Evolutionary conservation across 495 filamentous ascomycete genomes (phyloP), one percentile per base, ranked within the genome.

Genomic region (Evansstolkia leycettana): DNA sequence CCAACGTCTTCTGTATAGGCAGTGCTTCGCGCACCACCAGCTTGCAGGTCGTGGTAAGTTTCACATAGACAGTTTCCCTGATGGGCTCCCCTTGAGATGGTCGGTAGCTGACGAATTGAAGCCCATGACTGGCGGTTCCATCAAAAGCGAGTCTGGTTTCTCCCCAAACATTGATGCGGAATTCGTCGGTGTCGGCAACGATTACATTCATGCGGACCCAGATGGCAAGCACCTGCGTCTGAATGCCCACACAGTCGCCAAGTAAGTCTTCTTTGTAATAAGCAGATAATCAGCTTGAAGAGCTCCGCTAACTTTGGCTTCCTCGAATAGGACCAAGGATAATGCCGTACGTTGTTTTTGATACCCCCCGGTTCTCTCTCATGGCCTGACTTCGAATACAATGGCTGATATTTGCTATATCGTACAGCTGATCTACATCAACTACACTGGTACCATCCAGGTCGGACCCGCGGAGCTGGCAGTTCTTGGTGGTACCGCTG

Each of bases 161-260:
- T 44, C 44, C 3, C 62, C 62, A 0, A 40, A 49, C 12, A 29
- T 75, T 15, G 62, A 73, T 40, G 65, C 64, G n/a, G 48, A 57
- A 13, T 67, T 72, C 35, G 50, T 57, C 16, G 63, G 66, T 31
- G 39, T 41, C 5, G 70, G 67, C n/a, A 59, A 57, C 38, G 70
- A 73, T 40, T 72, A 60, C 44, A 72, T 77, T 55, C 60, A 55
- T 27, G 46, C 52, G 9, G 64, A 72, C 43, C 57, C 65, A 1
- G 58, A 66, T 38, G 62, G 60, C 13, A 54, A 55, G 37, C 54
- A 65, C 25, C 51, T 67, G 39, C 63, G 70, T 2, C 55, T 77
- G 36, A 57, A 76, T 36, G 71, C 73, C 5, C 62, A 67, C 41
- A 54, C 52, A 17, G 46, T 68, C 4, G 23, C 65, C 14, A 65